Conservation (phyloP, 1,284 basidiomycete genomes). For the Gymnopus androsaceus region DNA sequence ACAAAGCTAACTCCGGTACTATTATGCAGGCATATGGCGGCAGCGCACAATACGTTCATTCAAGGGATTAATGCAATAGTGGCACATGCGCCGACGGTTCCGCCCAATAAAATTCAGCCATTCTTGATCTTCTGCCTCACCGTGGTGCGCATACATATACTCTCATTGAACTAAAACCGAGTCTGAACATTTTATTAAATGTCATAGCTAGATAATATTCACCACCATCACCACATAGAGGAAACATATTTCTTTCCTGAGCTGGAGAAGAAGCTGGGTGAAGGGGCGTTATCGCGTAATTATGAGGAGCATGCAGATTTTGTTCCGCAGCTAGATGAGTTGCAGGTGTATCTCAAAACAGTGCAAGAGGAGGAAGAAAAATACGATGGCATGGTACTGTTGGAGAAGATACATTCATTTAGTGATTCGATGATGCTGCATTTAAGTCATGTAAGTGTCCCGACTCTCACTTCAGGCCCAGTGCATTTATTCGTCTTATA, state of each 20-base stretch:
- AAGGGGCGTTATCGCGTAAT: constrained; percentile 20
- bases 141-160: constrained; percentile 15
- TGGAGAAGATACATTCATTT: constrained; percentile 23
- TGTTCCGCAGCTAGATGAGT: constrained; percentile 23
- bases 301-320: constrained; percentile 23
- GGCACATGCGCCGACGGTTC: constrained; percentile 21
- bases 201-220: constrained; percentile 19
- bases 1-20: too few relatives aligned
- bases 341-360: constrained; percentile 20
- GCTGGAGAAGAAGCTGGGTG: constrained; percentile 26
- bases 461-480: not conserved
- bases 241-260: constrained; percentile 25
- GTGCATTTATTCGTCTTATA: constrained; percentile 1
- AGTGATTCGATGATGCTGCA: constrained; percentile 25
- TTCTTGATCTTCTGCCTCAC: constrained; percentile 24
- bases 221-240: constrained; percentile 27
- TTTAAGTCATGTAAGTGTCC: constrained; percentile 21
- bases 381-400: constrained; percentile 21
- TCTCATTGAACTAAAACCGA: not conserved
- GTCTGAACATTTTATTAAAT: not conserved
- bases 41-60: constrained; percentile 23
- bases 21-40: too few relatives aligned
- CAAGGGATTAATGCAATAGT: constrained; percentile 27
- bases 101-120: constrained; percentile 21
- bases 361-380: constrained; percentile 19